Evolutionary conservation across 1,284 basidiomycete genomes (phyloP).

Genomic region (Trametes versicolor): DNA sequence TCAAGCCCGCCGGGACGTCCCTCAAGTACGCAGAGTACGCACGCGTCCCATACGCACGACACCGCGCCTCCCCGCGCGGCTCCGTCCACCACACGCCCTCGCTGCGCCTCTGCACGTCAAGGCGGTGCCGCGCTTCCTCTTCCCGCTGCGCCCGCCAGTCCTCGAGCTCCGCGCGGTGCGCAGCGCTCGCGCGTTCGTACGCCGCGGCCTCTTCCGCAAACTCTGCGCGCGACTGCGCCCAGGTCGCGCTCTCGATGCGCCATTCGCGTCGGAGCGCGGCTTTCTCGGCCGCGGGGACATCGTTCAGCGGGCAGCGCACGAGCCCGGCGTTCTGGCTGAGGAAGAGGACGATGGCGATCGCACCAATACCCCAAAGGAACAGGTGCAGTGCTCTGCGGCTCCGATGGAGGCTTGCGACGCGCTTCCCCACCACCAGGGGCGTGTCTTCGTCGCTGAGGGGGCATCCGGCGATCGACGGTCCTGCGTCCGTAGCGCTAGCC

Average conservation of each 20-base stretch:
- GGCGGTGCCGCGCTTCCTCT: slow-evolving; percentile 27
- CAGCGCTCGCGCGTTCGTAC: slow-evolving; percentile 13
- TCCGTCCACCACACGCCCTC: slow-evolving; percentile 34
- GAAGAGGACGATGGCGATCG: slow-evolving; percentile 9
- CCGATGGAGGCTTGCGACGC: not conserved
- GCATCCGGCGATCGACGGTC: not conserved
- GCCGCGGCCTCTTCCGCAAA: slow-evolving; percentile 11
- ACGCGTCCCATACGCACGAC: slow-evolving; percentile 30
- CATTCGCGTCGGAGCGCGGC: slow-evolving; percentile 8
- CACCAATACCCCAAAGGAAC: not conserved
- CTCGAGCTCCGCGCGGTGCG: slow-evolving; percentile 10
- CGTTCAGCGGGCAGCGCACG: slow-evolving; percentile 20
- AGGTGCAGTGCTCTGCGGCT: not conserved
- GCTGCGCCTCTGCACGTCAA: slow-evolving; percentile 28
- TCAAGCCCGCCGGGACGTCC: slow-evolving; percentile 26
- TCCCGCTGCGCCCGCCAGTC: slow-evolving; percentile 14
- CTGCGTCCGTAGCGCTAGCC: too few relatives aligned
- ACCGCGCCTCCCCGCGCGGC: slow-evolving; percentile 24
- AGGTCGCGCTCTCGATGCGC: slow-evolving; percentile 3
- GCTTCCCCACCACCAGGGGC: not conserved
- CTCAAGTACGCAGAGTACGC: slow-evolving; percentile 31
- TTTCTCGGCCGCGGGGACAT: slow-evolving; percentile 19
- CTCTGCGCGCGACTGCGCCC: slow-evolving; percentile 19
- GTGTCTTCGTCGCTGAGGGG: not conserved
- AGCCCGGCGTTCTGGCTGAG: slow-evolving; percentile 20